Percentiles rank a stretch among this genome's conserved stretches.
Conservation (phyloP, 1,139 yeast species). For the Suhomyces taliae region DNA sequence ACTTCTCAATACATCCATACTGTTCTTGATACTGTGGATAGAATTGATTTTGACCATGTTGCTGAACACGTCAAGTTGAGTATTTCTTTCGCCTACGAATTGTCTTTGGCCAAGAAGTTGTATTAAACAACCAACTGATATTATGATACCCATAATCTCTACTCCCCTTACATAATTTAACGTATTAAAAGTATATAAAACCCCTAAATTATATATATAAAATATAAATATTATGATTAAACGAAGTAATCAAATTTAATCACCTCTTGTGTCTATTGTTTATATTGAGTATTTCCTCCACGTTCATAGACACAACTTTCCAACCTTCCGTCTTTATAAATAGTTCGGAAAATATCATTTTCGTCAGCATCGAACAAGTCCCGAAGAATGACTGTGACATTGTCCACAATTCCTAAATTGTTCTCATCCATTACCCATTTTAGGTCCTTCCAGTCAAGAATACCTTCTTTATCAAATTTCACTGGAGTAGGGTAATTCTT, state of each 20-base stretch:
- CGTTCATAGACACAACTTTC: slow-evolving; percentile 19
- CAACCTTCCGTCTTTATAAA: slow-evolving; percentile 20
- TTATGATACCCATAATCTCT: background rate
- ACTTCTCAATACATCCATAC: slow-evolving; percentile 74
- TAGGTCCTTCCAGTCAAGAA: slow-evolving; percentile 45
- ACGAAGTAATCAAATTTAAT: too few species aligned
- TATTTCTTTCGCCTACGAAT: slow-evolving; percentile 67
- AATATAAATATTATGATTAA: too few species aligned
- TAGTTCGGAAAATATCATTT: slow-evolving; percentile 23
- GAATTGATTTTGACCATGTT: slow-evolving; percentile 49
- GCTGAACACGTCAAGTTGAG: slow-evolving; percentile 73
- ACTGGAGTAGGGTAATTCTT: slow-evolving; percentile 26
- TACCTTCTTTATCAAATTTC: slow-evolving; percentile 37
- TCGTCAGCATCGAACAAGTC: slow-evolving; percentile 26
- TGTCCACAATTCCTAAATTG: slow-evolving; percentile 48
- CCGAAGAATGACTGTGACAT: slow-evolving; percentile 33
- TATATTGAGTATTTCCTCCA: slow-evolving; percentile 11
- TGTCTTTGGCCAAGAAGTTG: slow-evolving; percentile 33
- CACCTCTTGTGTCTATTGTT: background rate
- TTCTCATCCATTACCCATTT: slow-evolving; percentile 41
- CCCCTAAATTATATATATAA: too few species aligned
- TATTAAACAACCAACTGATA: background rate
- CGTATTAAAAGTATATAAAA: too few species aligned
- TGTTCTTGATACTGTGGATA: slow-evolving; percentile 75
- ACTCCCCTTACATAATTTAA: too few species aligned